phyloP scores from a whole-genome alignment of 2,329 filamentous ascomycete genomes.

The Botrytis galanthina region DNA sequence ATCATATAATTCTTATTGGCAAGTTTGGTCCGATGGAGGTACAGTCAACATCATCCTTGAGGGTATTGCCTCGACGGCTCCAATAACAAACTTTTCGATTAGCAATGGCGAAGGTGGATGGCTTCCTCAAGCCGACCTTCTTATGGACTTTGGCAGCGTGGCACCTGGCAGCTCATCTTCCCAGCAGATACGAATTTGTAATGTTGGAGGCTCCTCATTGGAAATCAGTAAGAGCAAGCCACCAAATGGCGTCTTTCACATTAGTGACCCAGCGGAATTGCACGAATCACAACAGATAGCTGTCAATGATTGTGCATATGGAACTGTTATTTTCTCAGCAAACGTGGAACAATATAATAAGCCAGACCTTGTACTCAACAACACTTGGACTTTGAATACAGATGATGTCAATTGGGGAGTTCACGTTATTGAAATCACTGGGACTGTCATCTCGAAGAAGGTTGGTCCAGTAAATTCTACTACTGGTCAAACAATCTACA shows the following conservation, averaged over 20 bases:
- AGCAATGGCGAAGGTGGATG: conserved; percentile 38
- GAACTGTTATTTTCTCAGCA: conserved; percentile 34
- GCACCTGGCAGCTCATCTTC: conserved; percentile 32
- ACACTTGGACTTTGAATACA: conserved; percentile 42
- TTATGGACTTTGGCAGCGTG: conserved; percentile 36
- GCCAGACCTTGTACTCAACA: conserved; percentile 29
- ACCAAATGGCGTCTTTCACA: conserved; percentile 31
- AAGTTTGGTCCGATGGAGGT: conserved; percentile 38
- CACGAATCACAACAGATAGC: conserved; percentile 35
- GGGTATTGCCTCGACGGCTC: conserved; percentile 35
- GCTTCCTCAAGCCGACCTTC: conserved; percentile 28
- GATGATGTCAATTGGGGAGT: conserved; percentile 41
- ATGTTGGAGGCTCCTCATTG: conserved; percentile 37
- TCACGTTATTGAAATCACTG: conserved; percentile 36
- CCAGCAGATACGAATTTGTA: conserved; percentile 36
- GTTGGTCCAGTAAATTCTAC: conserved; percentile 15
- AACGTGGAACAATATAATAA: conserved; percentile 32
- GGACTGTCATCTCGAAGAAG: conserved; percentile 21
- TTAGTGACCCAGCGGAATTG: conserved; percentile 32
- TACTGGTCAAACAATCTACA: conserved; percentile 28
- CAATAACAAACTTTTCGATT: conserved; percentile 37
- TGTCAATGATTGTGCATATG: conserved; percentile 34
- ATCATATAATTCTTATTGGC: conserved; percentile 36
- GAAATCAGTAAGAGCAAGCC: conserved; percentile 38
- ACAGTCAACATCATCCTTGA: conserved; percentile 33